These are phyloP conservation scores for Penicillium bialowiezense DNA, from an alignment of 495 filamentous ascomycete genomes.

Conservation along the genomic window DNA sequence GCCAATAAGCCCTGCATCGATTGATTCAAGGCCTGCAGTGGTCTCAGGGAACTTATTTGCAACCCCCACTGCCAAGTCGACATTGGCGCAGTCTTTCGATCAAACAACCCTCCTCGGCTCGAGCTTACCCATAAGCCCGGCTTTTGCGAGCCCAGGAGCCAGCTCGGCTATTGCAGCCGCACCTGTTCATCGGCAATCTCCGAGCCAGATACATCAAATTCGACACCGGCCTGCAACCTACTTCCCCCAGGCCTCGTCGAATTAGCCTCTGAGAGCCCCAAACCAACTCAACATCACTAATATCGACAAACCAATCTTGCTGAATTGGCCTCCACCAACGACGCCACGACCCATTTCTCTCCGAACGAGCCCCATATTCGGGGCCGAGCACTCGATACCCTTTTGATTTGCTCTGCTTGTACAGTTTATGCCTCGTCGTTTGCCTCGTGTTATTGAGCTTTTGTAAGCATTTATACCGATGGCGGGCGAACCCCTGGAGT, in stretches of 20 bases:
- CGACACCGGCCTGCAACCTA: background rate
- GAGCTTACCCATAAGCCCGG: conserved; percentile 3
- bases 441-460: conserved; percentile 25
- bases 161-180: background rate
- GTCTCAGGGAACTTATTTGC: background rate
- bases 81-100: background rate
- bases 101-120: background rate
- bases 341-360: conserved; percentile 19
- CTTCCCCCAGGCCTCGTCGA: background rate
- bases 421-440: conserved; percentile 25
- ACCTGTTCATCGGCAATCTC: background rate
- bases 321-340: conserved; percentile 8
- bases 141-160: background rate
- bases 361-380: conserved; percentile 12
- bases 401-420: conserved; percentile 29
- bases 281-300: conserved; percentile 2
- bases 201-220: background rate
- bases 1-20: background rate
- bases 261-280: background rate
- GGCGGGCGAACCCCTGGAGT: conserved; percentile 27
- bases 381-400: conserved; percentile 30
- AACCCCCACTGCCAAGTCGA: background rate
- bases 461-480: conserved; percentile 23
- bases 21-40: background rate
- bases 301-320: conserved; percentile 8